Evolutionary conservation across 176 grass and related monocot species (phyloP), one percentile per base, ranked within the genome.

Genomic region (Chloris gayana): DNA sequence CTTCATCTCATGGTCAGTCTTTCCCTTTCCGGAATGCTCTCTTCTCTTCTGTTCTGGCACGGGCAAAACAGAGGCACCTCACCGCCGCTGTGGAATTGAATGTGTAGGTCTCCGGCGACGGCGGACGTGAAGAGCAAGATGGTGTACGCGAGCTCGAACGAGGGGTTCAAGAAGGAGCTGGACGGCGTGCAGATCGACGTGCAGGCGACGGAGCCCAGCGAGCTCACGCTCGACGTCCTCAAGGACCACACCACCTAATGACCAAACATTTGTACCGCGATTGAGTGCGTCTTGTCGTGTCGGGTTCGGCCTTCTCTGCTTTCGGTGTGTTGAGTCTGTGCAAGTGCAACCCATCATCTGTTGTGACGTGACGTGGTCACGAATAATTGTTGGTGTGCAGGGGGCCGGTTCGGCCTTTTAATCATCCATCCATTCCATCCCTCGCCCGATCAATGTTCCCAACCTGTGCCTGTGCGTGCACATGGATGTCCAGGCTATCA

Each of bases 51-150:
- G 41, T 44, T 44, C 47, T 50, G 14, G 15, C 14, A 14, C 47
- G 18, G 12, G 12, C 47, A 18, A 18, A 56, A 44, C 41, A 44
- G 41, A 44, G 41, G 9, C 41, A 2, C 10, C 15, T 66, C 15
- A 21, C 14, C 4, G 27, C 25, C 12, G 41, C 9, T 44, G 0
- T 44, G 2, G 6, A 19, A 10, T 11, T 10, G 6, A n/a, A n/a
- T n/a, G 1, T n/a, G 65, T 14, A 45, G 84, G 89, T 83, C 80
- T 0, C 86, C 90, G 1, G 86, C 73, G 64, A 27, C 87, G 31
- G 87, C 90, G 8, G 81, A 44, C 41, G 87, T 92, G 49, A 73
- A 30, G 76, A 92, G 80, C 76, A 89, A 92, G 90, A 92, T 89
- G 90, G 57, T 89, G 57, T 86, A 89, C 75, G 80, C 90, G 0